Base-by-base conservation (phyloP, 345 rosid genomes). In the Aegle marmelos region DNA sequence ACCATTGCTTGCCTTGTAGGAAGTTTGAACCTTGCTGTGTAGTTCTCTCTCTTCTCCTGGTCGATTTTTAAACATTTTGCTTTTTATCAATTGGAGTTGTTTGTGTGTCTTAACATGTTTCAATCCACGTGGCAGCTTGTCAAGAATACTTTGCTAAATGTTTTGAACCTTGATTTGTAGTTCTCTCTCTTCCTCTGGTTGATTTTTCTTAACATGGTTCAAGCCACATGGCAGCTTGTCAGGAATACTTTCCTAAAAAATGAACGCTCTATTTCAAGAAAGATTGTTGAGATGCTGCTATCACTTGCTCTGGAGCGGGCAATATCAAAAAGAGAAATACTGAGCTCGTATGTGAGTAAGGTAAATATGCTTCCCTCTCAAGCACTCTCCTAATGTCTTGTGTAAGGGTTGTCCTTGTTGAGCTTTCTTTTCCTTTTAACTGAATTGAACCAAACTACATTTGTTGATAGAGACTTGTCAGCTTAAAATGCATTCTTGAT, bases 261-360 rank as follows among this genome's bases (percentile, higher is more conserved):
- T 64, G 83, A 78, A 63, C 74, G 70, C 53, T 78, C 33, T 8
- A 16, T 82, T 69, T 78, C 68, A 17, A 68, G 88, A 78, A 82
- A 80, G 76, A 78, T 72, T 37, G 74, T 79, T 63, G 84, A 83
- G 59, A 81, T 78, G 62, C 36, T 75, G 69, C 68, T 79, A 73
- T 82, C 85, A 74, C 50, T 74, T 25, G 87, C 82, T 30, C 19
- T 82, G 25, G 87, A 85, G 76, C 77, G 85, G 68, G 76, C 69
- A 53, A 60, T 82, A 57, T 74, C 87, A 39, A 85, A 85, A 74
- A 73, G 75, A 78, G 70, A 75, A 79, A 85, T 82, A 79, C 39
- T 82, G 34, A 74, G 87, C 80, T 69, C 82, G 45, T 77, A 79
- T 33, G n/a, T 65, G 56, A 63, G 84, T 69, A 78, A 77, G 85